Conservation (phyloP, 2,329 filamentous ascomycete species). For the Paraconiothyrium sp. region DNA sequence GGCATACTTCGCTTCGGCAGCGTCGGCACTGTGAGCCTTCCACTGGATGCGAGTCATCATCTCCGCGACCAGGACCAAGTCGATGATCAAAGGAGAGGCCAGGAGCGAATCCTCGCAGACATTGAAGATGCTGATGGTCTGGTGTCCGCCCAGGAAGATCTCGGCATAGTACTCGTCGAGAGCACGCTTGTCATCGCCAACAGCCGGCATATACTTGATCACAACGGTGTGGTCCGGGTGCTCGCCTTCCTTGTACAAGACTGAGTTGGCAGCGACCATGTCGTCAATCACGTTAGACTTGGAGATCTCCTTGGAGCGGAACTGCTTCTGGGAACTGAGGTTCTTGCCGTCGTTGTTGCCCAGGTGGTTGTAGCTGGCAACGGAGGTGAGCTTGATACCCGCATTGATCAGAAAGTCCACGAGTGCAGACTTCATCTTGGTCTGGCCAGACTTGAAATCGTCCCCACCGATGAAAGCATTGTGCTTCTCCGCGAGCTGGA, state of each 20-base stretch:
- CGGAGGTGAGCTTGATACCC: slow-evolving; percentile 97
- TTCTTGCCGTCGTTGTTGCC: slow-evolving; percentile 99
- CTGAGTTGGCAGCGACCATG: slow-evolving; percentile 95
- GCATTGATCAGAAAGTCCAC: slow-evolving; percentile 99
- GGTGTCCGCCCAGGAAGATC: slow-evolving; percentile 98
- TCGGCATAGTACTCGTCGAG: slow-evolving; percentile 99
- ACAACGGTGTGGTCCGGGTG: slow-evolving; percentile 98
- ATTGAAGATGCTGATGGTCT: slow-evolving; percentile 98
- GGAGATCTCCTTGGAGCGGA: slow-evolving; percentile 99
- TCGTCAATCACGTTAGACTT: slow-evolving; percentile 99
- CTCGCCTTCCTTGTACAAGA: slow-evolving; percentile 90
- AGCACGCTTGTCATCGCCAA: slow-evolving; percentile 98
- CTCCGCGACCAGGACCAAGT: slow-evolving; percentile 90
- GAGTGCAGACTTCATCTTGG: slow-evolving; percentile 99
- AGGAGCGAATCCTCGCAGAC: slow-evolving; percentile 98
- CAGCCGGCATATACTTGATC: slow-evolving; percentile 99
- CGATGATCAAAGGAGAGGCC: slow-evolving; percentile 95
- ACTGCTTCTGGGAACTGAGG: slow-evolving; percentile 95
- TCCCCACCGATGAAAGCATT: slow-evolving; percentile 94
- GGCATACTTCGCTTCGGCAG: slow-evolving; percentile 75
- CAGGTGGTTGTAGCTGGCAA: slow-evolving; percentile 98
- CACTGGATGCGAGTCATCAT: slow-evolving; percentile 99
- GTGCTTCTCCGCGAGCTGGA: slow-evolving; percentile 87
- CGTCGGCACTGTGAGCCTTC: slow-evolving; percentile 68
- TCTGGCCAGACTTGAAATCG: slow-evolving; percentile 99